Base-by-base conservation (phyloP, 805 yeast species). In the Wickerhamomyces bovis region DNA sequence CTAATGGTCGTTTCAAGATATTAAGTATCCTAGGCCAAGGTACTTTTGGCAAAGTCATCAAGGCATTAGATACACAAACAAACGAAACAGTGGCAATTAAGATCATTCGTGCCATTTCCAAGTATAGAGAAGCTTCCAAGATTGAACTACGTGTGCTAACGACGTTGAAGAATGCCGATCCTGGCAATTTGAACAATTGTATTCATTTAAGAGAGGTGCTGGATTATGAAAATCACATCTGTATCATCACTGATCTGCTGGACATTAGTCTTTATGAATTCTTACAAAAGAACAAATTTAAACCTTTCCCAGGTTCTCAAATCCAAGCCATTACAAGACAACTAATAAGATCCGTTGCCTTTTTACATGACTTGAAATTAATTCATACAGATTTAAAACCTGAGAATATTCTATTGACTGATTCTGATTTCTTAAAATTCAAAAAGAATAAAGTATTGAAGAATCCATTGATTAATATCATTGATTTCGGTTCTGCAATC, bases 301-400 rank as follows among this genome's bases (percentile, higher is more conserved):
- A 83, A 38, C 87, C 96, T n/a, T 94, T 90, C 64, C 97, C 98
- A 0, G 96, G 96, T 0, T 77, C 86, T 6, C 99, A 94, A 55
- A 83, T 92, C 35, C 97, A 88, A 67, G 85, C 89, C 3, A 81
- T 94, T 49, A 83, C 95, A 20, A 81, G 83, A 61, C 99, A 94
- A 66, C 67, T 94, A 48, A 72, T 94, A 20, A 73, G 89, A 52
- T 83, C 94, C 0, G 95, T 92, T 36, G 85, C 94, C 2, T 92
- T 85, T 59, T 70, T 94, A 51, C 99, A 94, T 64, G 96, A 88
- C 59, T 71, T 94, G 62, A 87, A 85, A 44, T 74, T 94, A 42
- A 88, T 94, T 39, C 99, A 94, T 66, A 94, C 99, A 0, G 99
- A 94, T 65, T 73, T 94, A 55, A 94, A 94, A 67, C 99, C 99